Evolutionary conservation across 2,329 filamentous ascomycete genomes (phyloP), one percentile per base, ranked within the genome.

Genomic region (Fusarium tricinctum): DNA sequence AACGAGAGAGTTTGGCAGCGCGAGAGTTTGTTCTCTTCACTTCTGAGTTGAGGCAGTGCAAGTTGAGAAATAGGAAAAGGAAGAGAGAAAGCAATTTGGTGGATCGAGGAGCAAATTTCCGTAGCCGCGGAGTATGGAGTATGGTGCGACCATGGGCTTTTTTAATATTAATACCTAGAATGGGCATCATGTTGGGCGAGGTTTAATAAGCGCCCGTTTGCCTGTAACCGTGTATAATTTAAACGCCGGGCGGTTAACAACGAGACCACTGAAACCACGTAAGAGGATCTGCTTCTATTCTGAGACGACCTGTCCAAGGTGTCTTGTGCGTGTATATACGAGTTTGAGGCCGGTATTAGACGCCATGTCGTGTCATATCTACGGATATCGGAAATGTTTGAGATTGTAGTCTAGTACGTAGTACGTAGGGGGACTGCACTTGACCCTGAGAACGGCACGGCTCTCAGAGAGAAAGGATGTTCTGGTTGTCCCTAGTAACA

Each of bases 71-170:
- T 40, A 48, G 44, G 47, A 59, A 46, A 60, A 59, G 53, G 53
- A 40, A 35, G 23, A 32, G 52, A 33, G 28, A 30, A 10, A 30
- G 28, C 8, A 23, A 45, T 49, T 35, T 61, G 45, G 33, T 61
- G 58, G 57, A 62, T 6, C 28, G 46, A 73, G 66, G 65, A 59
- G 59, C 60, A 69, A 63, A 75, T 75, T 51, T 74, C 69, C 56
- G 58, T 73, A 75, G 58, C 70, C 73, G 73, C 73, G 56, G 63
- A 33, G 43, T 45, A 68, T 70, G 56, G 63, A 33, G 43, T 45
- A 68, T 70, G 62, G 62, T 73, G 67, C 69, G 71, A 65, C 52
- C n/a, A 44, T 51, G 56, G 49, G 40, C 50, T 58, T 53, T 53
- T 52, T 71, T 71, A 57, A 63, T 58, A 68, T 71, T 69, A 57